These are phyloP conservation scores for Leccinellum albellum DNA, from an alignment of 768 basidiomycete genomes.

Conservation along the genomic window DNA sequence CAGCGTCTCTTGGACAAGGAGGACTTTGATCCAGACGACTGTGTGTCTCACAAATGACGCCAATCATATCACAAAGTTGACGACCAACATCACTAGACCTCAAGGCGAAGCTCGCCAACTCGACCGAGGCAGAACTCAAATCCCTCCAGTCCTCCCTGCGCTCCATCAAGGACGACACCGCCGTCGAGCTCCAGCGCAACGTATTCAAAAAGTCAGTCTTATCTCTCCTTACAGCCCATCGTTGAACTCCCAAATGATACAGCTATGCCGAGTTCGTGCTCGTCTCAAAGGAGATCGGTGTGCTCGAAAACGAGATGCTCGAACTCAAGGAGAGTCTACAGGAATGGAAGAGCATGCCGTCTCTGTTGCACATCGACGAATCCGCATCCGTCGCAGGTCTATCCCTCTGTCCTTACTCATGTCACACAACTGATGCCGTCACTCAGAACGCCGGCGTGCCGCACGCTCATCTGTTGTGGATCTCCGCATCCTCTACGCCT, in stretches of 20 bases:
- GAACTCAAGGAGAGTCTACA: slow-evolving; percentile 91
- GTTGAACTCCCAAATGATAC: slow-evolving; percentile 13
- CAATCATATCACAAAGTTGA: not conserved
- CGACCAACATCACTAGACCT: slow-evolving; percentile 44
- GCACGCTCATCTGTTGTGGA: slow-evolving; percentile 93
- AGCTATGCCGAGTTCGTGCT: slow-evolving; percentile 97
- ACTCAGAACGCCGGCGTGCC: slow-evolving; percentile 50
- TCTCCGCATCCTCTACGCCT: slow-evolving; percentile 88
- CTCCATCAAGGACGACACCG: slow-evolving; percentile 65
- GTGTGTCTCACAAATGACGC: slow-evolving; percentile 44
- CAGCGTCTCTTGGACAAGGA: slow-evolving; percentile 66
- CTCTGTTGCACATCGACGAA: slow-evolving; percentile 85
- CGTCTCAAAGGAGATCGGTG: slow-evolving; percentile 95
- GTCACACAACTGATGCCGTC: slow-evolving; percentile 2
- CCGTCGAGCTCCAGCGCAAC: slow-evolving; percentile 79
- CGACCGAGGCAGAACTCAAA: slow-evolving; percentile 77
- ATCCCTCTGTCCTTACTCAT: slow-evolving; percentile 25
- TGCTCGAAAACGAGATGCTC: slow-evolving; percentile 95
- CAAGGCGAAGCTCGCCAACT: slow-evolving; percentile 85
- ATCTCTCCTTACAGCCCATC: not conserved
- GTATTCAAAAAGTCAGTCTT: slow-evolving; percentile 84
- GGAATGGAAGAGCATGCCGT: slow-evolving; percentile 96
- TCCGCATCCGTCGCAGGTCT: slow-evolving; percentile 58
- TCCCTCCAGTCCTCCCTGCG: slow-evolving; percentile 74
- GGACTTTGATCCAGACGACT: slow-evolving; percentile 83